These are phyloP conservation scores for Lineolata rhizophorae DNA, from an alignment of 495 filamentous ascomycete genomes.

Conservation along the genomic window DNA sequence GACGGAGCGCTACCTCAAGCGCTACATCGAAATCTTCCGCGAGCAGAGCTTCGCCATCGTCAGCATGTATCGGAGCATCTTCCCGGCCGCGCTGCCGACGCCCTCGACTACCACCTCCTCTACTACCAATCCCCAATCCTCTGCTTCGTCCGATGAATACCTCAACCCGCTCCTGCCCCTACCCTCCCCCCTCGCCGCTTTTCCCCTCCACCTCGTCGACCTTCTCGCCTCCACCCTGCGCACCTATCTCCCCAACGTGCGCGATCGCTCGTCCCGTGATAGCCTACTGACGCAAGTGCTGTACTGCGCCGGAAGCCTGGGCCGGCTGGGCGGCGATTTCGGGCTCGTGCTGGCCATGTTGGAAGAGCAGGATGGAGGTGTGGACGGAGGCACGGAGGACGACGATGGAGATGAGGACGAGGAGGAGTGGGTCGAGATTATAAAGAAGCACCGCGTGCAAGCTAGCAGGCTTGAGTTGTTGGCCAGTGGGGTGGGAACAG, in stretches of 20 bases:
- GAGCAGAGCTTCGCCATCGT: conserved; percentile 95
- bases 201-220: conserved; percentile 66
- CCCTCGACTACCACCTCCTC: conserved; percentile 14
- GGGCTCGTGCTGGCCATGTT: conserved; percentile 62
- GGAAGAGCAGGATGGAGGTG: conserved; percentile 6
- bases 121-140: conserved; percentile 12
- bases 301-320: conserved; percentile 86
- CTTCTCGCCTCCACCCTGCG: conserved; percentile 61
- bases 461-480: conserved; percentile 74
- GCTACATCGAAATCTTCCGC: conserved; percentile 93
- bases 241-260: conserved; percentile 62
- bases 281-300: conserved; percentile 84
- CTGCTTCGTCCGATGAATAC: conserved; percentile 9
- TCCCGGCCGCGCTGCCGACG: conserved; percentile 28
- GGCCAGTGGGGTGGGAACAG: conserved; percentile 25
- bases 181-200: conserved; percentile 60
- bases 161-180: conserved; percentile 42
- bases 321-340: conserved; percentile 82
- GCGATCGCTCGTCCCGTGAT: conserved; percentile 56
- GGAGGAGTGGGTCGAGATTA: conserved; percentile 75
- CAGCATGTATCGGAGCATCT: conserved; percentile 79
- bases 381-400: conserved; percentile 24
- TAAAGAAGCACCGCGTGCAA: conserved; percentile 71
- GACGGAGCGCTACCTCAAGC: conserved; percentile 81
- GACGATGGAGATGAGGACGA: conserved; percentile 14